Percentiles rank a stretch among this genome's conserved stretches.
Conservation (phyloP, 352 stramenopile genomes). For the Aphanomyces invadans region DNA sequence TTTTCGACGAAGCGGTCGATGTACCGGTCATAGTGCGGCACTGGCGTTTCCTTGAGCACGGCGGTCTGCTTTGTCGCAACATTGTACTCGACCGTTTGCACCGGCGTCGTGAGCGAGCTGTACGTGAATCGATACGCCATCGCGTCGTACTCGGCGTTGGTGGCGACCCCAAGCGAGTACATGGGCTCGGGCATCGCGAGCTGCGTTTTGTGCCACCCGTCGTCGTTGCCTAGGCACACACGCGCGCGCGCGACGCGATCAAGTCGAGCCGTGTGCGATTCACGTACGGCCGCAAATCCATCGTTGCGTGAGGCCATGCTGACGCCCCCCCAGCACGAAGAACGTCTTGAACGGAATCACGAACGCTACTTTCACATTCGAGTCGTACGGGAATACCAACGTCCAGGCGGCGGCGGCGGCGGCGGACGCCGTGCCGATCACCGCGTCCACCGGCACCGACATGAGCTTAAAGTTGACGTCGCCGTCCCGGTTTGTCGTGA, state of each 20-base stretch:
- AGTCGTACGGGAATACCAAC: conserved; percentile 81
- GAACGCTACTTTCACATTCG: conserved; percentile 73
- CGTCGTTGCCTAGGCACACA: no score
- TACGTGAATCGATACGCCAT: conserved; percentile 87
- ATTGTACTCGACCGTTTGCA: conserved; percentile 82
- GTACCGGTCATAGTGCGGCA: conserved; percentile 88
- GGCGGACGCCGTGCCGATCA: conserved; percentile 28
- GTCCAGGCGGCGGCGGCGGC: conserved; percentile 66
- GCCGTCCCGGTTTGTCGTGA: conserved; percentile 91
- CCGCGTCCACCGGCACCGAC: conserved; percentile 44
- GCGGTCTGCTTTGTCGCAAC: conserved; percentile 45
- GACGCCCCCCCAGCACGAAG: conserved; percentile 78
- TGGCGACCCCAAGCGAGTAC: conserved; percentile 72
- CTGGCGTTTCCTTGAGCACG: conserved; percentile 88
- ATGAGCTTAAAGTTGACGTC: conserved; percentile 93
- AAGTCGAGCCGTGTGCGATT: no score
- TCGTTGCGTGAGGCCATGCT: conserved; percentile 77
- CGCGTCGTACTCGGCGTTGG: conserved; percentile 86
- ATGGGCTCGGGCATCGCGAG: conserved; percentile 87
- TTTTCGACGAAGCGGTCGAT: not conserved
- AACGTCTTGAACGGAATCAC: conserved; percentile 85
- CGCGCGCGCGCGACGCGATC: no score
- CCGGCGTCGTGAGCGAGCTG: conserved; percentile 89
- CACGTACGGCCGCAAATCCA: conserved; percentile 66
- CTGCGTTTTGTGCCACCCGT: conserved; percentile 33